Percentiles rank a stretch among this genome's conserved stretches.
Evolutionary conservation across 306 rosid species (phyloP).

Genomic region (Acacia confusa): DNA sequence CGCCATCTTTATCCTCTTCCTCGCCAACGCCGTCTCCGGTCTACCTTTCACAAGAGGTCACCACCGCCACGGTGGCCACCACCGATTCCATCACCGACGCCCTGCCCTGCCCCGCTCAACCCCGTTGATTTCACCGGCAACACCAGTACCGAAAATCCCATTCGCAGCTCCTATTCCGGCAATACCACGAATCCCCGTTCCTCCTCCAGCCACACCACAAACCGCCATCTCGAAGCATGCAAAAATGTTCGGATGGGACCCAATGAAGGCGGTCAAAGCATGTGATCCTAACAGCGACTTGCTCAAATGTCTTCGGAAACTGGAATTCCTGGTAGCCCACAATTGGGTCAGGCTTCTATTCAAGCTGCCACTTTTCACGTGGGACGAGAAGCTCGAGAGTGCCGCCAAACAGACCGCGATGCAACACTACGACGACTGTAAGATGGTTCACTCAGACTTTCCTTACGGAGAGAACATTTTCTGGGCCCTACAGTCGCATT

Average conservation of each 20-base stretch:
- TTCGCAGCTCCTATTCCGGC: background rate
- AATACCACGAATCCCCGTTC: background rate
- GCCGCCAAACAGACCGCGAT: slow-evolving; percentile 39
- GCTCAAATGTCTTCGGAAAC: background rate
- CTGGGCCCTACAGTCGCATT: slow-evolving; percentile 47
- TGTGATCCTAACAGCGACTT: background rate
- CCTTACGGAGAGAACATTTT: slow-evolving; percentile 66
- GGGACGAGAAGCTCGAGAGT: slow-evolving; percentile 51
- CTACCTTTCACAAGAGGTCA: background rate
- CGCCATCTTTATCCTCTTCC: background rate
- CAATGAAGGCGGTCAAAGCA: background rate
- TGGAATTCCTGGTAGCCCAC: slow-evolving; percentile 57
- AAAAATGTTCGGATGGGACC: slow-evolving; percentile 31
- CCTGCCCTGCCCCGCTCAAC: background rate
- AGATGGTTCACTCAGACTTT: slow-evolving; percentile 36
- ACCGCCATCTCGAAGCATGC: background rate
- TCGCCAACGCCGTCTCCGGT: background rate
- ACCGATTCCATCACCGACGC: background rate
- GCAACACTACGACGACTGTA: slow-evolving; percentile 40
- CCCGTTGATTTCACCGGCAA: background rate
- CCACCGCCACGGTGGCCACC: background rate
- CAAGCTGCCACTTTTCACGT: slow-evolving; percentile 17
- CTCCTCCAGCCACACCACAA: background rate
- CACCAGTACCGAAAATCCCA: background rate
- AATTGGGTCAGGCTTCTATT: slow-evolving; percentile 39